Evolutionary conservation across 2,329 filamentous ascomycete genomes (phyloP), one percentile per base, ranked within the genome.

Genomic region (Salinomyces thailandicus): DNA sequence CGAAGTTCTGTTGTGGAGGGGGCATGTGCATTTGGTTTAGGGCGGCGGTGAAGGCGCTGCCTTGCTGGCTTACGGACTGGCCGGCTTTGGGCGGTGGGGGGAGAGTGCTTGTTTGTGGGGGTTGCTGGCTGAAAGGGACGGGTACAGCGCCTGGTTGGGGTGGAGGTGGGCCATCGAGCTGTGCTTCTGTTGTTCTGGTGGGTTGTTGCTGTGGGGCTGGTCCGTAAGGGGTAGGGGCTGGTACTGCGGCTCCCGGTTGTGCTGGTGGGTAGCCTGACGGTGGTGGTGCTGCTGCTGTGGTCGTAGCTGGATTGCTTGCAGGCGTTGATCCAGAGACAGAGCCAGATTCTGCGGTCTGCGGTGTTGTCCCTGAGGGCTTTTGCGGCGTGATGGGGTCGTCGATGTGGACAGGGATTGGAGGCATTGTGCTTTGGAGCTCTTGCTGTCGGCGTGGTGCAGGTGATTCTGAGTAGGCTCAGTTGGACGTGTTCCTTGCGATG

Each of bases 321-420:
- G 30, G 33, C 30, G 50, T 33, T 16, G 59, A 57, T 26, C 54
- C 57, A 8, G 32, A 30, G n/a, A 31, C 30, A 19, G 38, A 19
- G 14, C 53, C 52, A 37, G 16, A 16, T n/a, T 50, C 47, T 36
- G 52, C 44, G 3, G 62, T 64, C 39, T 62, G 54, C 3, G 60
- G 59, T 1, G 59, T 62, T 16, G 55, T 39, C 20, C 55, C 60
- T 42, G 42, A 31, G 18, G 47, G 46, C 51, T 64, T 65, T 40
- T 51, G 49, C 4, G 65, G 55, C 9, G 54, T 54, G 44, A 69
- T 68, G 35, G 66, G 66, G 16, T 60, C 60, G 44, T 68, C 56
- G 38, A 62, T 62, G 57, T 68, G 63, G 37, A 67, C 57, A 29
- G 57, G 62, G 30, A 69, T 61, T 9, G 64, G 64, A 9, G 65